Base-by-base conservation (phyloP, 768 basidiomycete genomes). In the Chiua virens region DNA sequence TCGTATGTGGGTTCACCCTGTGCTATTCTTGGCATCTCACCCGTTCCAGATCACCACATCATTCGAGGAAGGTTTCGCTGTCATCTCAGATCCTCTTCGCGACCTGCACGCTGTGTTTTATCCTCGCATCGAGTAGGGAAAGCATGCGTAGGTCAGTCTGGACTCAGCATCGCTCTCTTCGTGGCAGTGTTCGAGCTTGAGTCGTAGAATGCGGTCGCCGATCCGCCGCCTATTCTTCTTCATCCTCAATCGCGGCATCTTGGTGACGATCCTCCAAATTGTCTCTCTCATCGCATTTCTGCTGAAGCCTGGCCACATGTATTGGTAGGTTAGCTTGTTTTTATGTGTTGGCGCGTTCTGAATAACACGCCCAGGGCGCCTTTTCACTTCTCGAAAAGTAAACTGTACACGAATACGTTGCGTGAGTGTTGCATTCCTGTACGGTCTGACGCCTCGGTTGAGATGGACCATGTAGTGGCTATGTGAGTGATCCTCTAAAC, bases 231-330 rank as follows among this genome's bases (percentile, higher is more conserved):
- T 38, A 3, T 34, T 40, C n/a, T 32, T 44, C 47, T 27, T 21
- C 23, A 22, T 44, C 21, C 36, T 51, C 25, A 51, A 47, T 28
- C 40, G 47, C 11, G 47, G 42, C 10, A 43, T 55, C 28, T 35
- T 34, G n/a, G 48, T 49, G 42, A 56, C 52, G 7, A 3, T 45
- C 22, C 13, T 49, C 27, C 52, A 56, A 22, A 22, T 54, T 6
- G 36, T 18, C 23, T 17, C n/a, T 20, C 44, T 49, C 13, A 1
- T 35, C 21, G 30, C 40, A 2, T 42, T 45, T 11, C 9, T 54
- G 39, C 27, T 3, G 32, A 35, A 3, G 8, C 43, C 41, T 20
- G 10, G 34, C 15, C 5, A 4, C 34, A 4, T 34, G 34, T 34
- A 34, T 17, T 34, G 34, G 34, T 34, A 34, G 17, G 34, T 1